Evolutionary conservation across 768 basidiomycete species (phyloP), one percentile per base, ranked within the genome.

Genomic region (Termitomyces sp.): DNA sequence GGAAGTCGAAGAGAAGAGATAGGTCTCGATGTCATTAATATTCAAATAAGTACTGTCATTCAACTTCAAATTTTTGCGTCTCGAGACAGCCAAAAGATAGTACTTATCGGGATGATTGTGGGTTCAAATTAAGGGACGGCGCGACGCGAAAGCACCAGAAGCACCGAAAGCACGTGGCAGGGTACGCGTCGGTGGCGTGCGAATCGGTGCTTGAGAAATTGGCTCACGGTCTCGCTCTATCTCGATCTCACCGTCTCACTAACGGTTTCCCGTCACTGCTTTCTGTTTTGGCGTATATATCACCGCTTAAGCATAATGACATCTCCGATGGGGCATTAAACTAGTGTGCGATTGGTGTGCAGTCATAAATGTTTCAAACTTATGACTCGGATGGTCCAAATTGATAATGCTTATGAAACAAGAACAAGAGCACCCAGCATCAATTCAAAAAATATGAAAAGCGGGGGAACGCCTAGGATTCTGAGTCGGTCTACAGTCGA

Each of bases 1-100:
- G 85, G 77, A 15, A 87, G 76, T 60, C 73, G 74, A 57, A 81
- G 71, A 50, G 80, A 83, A 55, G 79, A 78, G 13, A 85, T 69
- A 3, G 81, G 77, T 49, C 80, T 79, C 20, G 70, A 74, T 16
- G 38, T 22, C 58, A 59, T 59, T 15, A 32, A 28, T 46, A 42
- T 35, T 36, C 3, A 11, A 20, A 45, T 15, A 9, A 24, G 13
- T 11, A 22, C 20, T 38, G 24, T 32, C 11, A 33, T n/a, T 12
- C 2, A 20, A 32, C 3, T 15, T 20, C 39, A n/a, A 20, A 32
- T 1, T 18, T 42, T 32, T 9, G 12, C 32, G 33, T 20, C 28
- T 4, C 11, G n/a, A 24, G 12, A n/a, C 22, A 53, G 13, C 18
- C 28, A 12, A 51, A n/a, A 12, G 4, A 4, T 50, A 50, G 49